Evolutionary conservation across 1,284 basidiomycete genomes (phyloP), one percentile per base, ranked within the genome.

Genomic region (Leccinum glutinopallens): DNA sequence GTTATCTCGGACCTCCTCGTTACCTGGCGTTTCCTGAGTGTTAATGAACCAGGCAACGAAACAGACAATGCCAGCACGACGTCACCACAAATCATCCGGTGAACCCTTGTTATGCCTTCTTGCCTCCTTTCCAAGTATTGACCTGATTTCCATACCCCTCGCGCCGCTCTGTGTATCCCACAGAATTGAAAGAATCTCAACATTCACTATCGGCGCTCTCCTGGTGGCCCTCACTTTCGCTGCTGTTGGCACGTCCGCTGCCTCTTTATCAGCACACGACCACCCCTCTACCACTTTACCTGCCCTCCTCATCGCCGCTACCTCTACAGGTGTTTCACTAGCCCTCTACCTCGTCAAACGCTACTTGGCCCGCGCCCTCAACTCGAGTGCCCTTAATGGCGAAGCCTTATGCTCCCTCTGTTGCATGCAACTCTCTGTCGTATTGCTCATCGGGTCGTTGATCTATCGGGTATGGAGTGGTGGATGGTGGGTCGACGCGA

Each of bases 401-500:
- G 82, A 82, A 69, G 78, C 81, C 0, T 73, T 76, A 41, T 82
- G 82, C 60, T 55, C 67, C 1, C 71, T 74, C 4, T 78, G 72
- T 32, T 79, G 77, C 57, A 67, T 70, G 22, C 71, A 80, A 56
- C 78, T 79, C 54, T 79, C 77, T 3, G 32, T 70, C n/a, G 77
- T 78, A 7, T 59, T 79, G 15, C 74, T 80, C 59, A 22, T 77
- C 4, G 77, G 79, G 6, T 76, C 78, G 1, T 58, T 78, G 22
- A 67, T 80, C 17, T 81, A 72, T 59, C 71, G 75, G 10, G 66
- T 78, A 2, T 81, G 81, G 81, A 62, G 67, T 0, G 77, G 78
- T 13, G 81, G 82, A 0, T 83, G 81, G 82, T 83, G 82, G 81
- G 72, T 82, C 5, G 82, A 83, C 63, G 69, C 77, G 8, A 76